Evolutionary conservation across 495 filamentous ascomycete genomes (phyloP), one percentile per base, ranked within the genome.

Genomic region (Pyrenopolyporus hunteri): DNA sequence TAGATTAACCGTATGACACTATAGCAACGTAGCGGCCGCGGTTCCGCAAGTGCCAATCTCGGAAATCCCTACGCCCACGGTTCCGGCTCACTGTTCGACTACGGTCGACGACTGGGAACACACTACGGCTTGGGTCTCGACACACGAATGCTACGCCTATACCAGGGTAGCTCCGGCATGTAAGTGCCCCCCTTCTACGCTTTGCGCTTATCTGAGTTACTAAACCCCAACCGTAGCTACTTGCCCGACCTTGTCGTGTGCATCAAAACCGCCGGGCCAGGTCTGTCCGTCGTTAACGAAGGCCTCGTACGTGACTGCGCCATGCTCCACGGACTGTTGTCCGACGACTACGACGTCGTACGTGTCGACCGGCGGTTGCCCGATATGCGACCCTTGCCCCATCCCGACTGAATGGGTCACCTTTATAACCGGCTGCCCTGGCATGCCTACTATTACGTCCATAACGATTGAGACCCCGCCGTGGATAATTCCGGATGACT

Each of bases 251-350:
- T 28, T 61, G 19, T 54, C 65, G 10, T 70, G 68, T 43, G n/a
- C 54, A 17, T 20, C 60, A 8, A 40, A 19, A 13, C 48, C 64
- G 4, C 52, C 58, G 10, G 65, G 64, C 26, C 43, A 50, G 13
- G 6, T 59, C 23, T 76, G 73, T 54, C 70, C 68, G 19, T 6
- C 29, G n/a, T 43, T 59, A 54, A 67, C 74, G 53, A 57, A 45
- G 59, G 53, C 70, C 14, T 72, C 67, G 8, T 71, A 59, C 45
- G 44, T 63, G 0, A 56, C 66, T 9, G 66, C 75, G 2, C 74
- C 74, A n/a, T 77, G 74, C 65, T 57, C 73, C 22, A 75, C 70
- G 20, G 68, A 73, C 57, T 78, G 74, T 64, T 79, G 76, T 66
- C 72, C 75, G 13, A 63, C 46, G 6, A 79, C 75, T 1, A 42